A percentile compares a stretch with the other conserved stretches of the same genome.
phyloP scores from a whole-genome alignment of 2,329 filamentous ascomycete species.

The Ophidiomyces ophidiicola region DNA sequence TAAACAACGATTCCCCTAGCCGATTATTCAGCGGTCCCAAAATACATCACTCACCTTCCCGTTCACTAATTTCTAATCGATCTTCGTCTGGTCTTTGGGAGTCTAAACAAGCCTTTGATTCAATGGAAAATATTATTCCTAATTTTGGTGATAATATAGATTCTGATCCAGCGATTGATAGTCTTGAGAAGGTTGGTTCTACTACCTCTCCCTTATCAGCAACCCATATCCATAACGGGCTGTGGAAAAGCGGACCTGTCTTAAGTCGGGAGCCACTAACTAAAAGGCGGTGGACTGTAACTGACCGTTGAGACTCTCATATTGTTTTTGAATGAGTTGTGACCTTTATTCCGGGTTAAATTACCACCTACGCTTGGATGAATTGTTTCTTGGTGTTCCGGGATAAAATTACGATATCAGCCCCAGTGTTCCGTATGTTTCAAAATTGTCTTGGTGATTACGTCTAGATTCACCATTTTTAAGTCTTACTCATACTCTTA shows the following conservation, averaged over 20 bases:
- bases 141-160: constrained; percentile 23
- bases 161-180: not conserved
- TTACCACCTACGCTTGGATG: too few relatives aligned
- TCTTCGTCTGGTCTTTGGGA: constrained; percentile 29
- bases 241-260: not conserved
- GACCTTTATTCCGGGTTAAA: too few relatives aligned
- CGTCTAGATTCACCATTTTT: too few relatives aligned
- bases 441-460: too few relatives aligned
- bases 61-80: constrained; percentile 8
- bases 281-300: constrained; percentile 14
- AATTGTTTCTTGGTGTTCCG: too few relatives aligned
- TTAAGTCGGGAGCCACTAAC: constrained; percentile 3
- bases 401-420: too few relatives aligned
- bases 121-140: constrained; percentile 26
- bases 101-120: constrained; percentile 19
- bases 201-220: not conserved
- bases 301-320: too few relatives aligned
- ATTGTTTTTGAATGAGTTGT: too few relatives aligned
- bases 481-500: too few relatives aligned
- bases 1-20: constrained; percentile 14
- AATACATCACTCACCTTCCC: constrained; percentile 12
- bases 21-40: constrained; percentile 4
- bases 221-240: not conserved
- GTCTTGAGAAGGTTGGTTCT: not conserved
- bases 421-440: too few relatives aligned